Conservation (phyloP, 176 grass and related monocot species). For the Juncus effusus region DNA sequence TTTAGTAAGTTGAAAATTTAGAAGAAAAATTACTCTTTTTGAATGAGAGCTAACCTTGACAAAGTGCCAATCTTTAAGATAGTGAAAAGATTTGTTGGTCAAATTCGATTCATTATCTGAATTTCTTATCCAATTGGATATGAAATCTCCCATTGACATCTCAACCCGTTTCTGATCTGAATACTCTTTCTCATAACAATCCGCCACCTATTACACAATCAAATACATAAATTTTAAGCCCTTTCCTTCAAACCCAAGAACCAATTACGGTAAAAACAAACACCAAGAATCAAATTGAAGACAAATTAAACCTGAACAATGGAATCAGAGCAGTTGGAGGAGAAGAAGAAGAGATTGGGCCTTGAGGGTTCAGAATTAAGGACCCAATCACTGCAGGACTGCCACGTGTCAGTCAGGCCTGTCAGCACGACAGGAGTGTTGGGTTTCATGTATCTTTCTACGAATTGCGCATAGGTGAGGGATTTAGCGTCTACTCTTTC, state of each 20-base stretch:
- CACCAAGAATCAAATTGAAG: neutral
- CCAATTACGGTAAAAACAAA: neutral
- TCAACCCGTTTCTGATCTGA: conserved; percentile 75
- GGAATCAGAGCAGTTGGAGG: conserved; percentile 16
- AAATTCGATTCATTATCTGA: conserved; percentile 15
- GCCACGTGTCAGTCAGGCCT: conserved; percentile 66
- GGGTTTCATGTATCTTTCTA: conserved; percentile 56
- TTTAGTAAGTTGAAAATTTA: neutral
- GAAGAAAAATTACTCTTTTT: neutral
- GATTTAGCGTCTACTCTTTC: conserved; percentile 55
- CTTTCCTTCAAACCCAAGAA: neutral
- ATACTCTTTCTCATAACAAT: conserved; percentile 63
- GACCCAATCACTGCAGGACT: conserved; percentile 55
- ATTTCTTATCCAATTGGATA: conserved; percentile 43
- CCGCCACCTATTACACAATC: conserved; percentile 50
- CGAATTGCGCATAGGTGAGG: conserved; percentile 61
- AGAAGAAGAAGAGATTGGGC: conserved; percentile 46
- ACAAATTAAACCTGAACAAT: neutral
- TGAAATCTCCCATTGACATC: conserved; percentile 71
- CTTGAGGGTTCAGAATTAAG: conserved; percentile 13
- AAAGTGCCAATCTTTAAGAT: conserved; percentile 98
- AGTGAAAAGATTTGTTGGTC: conserved; percentile 39
- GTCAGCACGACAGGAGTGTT: conserved; percentile 78
- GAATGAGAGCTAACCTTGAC: conserved; percentile 44
- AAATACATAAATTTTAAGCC: neutral